Evolutionary conservation across 441 rosid genomes (phyloP), one percentile per base, ranked within the genome.

Genomic region (Jatropha multifida): DNA sequence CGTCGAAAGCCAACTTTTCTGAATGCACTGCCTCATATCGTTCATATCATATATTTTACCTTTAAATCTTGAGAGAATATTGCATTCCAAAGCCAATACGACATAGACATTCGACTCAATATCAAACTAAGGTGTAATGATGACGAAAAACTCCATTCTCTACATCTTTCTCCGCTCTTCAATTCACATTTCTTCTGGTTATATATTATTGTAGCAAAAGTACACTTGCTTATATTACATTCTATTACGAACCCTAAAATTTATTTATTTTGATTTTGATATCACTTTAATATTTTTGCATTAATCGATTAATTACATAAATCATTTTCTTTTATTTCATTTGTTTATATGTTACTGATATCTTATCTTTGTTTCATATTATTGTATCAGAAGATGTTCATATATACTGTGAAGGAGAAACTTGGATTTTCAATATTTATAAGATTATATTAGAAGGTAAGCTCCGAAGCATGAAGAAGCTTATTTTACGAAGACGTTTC

Each of bases 41-140:
- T 32, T 18, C 9, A 41, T 49, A 51, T 37, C 9, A 17, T 61
- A n/a, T 55, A 55, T 3, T 42, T 52, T 0, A 56, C 41, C 70
- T 75, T 70, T 69, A 41, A 52, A 74, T 60, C 63, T 77, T 3
- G 4, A n/a, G 56, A 60, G 32, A 52, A 64, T 72, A 68, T 72
- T 48, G 62, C 74, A 72, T 23, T 67, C 44, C 72, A 62, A 73
- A 48, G 46, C 46, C 18, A 9, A 60, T 32, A 12, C 9, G 32
- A 32, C 32, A 32, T 27, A 18, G 17, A 26, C 65, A 48, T 3
- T 48, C 0, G 15, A 2, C 10, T 9, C 63, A 8, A 10, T 59
- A 13, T 2, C 11, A 9, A 65, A 65, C 64, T 76, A 32, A 42
- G 18, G 46, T 51, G 26, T 4, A 1, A 58, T 41, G 68, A 71